Base-by-base conservation (phyloP, 768 basidiomycete genomes). In the Hemileccinum impolitum region DNA sequence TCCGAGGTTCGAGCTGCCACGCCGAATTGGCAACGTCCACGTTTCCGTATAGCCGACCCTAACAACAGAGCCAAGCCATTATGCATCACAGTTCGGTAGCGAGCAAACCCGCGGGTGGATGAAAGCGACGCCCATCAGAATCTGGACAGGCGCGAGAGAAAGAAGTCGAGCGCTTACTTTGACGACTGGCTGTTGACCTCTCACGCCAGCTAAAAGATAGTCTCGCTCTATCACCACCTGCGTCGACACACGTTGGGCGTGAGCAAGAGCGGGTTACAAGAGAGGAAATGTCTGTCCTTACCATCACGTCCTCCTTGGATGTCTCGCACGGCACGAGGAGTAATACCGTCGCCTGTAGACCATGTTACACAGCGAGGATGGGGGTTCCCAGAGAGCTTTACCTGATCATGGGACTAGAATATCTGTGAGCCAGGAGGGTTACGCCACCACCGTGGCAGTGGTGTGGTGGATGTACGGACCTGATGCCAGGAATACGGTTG, bases 361-460 rank as follows among this genome's bases (percentile, higher is more conserved):
- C 52, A 50, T 43, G 49, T 52, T 50, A 38, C 30, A 47, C 43
- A 47, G 61, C 55, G 39, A 55, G 60, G 47, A 58, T 55, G 38
- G 52, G 21, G 34, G 36, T 47, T 42, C 39, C 42, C 38, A 42
- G 42, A 55, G 54, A 30, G 57, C 51, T 60, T 64, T 52, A 68
- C 89, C 81, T 91, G 89, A 76, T 91, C 89, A 77, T 91, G 89
- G 54, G 89, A 90, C 89, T 91, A 55, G 30, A 40, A 50, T 40
- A 43, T 14, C 28, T 9, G 52, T 60, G 53, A 64, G 58, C 52
- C 47, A 18, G 10, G 19, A 49, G 26, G 34, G 36, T 41, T 48
- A 39, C 51, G 60, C 61, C 57, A 52, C 52, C 62, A 42, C 35
- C 14, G 8, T 31, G 52, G 55, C 1, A 38, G 39, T 39, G 25